These are phyloP conservation scores for Acorus gramineus DNA, from an alignment of 106 monocot species.

Conservation along the genomic window DNA sequence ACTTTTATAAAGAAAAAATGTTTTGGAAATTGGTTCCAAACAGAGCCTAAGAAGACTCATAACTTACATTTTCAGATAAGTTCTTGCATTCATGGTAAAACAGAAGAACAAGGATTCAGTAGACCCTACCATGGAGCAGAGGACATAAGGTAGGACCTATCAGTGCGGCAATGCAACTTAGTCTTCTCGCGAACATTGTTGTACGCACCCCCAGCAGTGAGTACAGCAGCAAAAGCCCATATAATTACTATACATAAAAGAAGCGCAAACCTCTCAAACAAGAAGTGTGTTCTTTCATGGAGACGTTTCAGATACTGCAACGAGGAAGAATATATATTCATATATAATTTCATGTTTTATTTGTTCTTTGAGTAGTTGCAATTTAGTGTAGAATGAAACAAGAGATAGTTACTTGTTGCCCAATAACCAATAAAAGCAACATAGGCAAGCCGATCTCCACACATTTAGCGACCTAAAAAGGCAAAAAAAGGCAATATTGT, in stretches of 20 bases:
- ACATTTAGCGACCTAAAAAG: constrained; percentile 70
- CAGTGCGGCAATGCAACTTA: constrained; percentile 71
- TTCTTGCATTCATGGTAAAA: no score
- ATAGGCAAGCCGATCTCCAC: constrained; percentile 94
- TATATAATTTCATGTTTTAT: neutral
- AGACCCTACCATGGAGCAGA: constrained; percentile 62
- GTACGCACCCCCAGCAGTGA: constrained; percentile 79
- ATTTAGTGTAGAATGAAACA: neutral
- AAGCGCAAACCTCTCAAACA: constrained; percentile 60
- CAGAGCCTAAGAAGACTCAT: no score
- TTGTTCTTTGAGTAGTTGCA: neutral
- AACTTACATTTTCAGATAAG: no score
- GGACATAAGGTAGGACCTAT: constrained; percentile 59
- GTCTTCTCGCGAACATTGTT: constrained; percentile 45
- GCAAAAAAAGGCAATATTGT: neutral
- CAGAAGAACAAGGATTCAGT: neutral
- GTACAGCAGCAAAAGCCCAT: constrained; percentile 79
- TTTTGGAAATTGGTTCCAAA: no score
- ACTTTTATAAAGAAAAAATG: no score
- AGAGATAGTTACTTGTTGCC: constrained; percentile 41
- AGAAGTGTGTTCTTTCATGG: constrained; percentile 24
- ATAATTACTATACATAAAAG: constrained; percentile 62
- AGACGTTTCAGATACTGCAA: constrained; percentile 51
- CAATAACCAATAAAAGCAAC: constrained; percentile 53
- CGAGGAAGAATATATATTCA: neutral